Evolutionary conservation across 305 asterid genomes (phyloP).

Genomic region (Fraxinus paxiana): DNA sequence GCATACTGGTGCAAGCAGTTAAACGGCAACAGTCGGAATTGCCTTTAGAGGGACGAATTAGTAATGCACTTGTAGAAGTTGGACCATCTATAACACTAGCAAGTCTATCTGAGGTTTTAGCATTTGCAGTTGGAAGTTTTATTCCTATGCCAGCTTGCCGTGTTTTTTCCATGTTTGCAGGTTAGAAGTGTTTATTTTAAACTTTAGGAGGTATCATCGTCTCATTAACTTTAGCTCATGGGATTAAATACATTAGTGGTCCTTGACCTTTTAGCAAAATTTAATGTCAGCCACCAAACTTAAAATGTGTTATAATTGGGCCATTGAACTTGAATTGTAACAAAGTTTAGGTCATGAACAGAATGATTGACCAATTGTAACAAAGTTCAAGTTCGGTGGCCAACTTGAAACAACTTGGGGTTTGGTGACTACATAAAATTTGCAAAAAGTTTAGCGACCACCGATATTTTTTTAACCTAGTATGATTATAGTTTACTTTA

Average conservation of each 20-base stretch:
- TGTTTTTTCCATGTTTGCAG: constrained; percentile 98
- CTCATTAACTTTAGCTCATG: not conserved
- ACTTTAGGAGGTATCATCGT: not conserved
- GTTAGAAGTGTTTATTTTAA: constrained; percentile 34
- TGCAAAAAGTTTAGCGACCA: not conserved
- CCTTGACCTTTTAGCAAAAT: not conserved
- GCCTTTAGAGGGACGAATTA: constrained; percentile 91
- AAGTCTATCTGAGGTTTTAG: constrained; percentile 90
- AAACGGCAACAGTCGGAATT: constrained; percentile 87
- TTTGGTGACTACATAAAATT: not conserved
- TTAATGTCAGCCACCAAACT: not conserved
- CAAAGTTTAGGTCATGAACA: not conserved
- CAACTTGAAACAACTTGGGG: not conserved
- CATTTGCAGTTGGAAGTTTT: constrained; percentile 99
- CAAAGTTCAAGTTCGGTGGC: not conserved
- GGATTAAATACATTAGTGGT: not conserved
- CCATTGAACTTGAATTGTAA: not conserved
- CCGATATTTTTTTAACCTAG: not conserved
- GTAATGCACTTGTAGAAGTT: constrained; percentile 97
- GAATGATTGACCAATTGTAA: not conserved
- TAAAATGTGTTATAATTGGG: not conserved
- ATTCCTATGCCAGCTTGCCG: constrained; percentile 99
- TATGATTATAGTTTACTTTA: not conserved
- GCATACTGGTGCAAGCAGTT: constrained; percentile 96
- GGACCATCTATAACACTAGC: constrained; percentile 99